Base-by-base conservation (phyloP, 805 yeast species). In the Zygosaccharomyces siamensis region DNA sequence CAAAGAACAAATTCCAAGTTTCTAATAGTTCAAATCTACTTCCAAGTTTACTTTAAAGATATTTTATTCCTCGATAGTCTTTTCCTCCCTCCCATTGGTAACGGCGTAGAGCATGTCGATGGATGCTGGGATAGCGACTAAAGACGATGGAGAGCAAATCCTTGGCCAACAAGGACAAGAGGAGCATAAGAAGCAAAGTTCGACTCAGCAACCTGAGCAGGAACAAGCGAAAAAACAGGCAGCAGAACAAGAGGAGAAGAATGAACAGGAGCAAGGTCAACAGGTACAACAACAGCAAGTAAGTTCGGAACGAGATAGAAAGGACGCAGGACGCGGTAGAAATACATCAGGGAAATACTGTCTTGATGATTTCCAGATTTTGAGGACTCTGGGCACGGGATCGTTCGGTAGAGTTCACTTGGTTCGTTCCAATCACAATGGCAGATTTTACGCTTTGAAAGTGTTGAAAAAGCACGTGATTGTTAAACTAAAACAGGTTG, bases 341-440 rank as follows among this genome's bases (percentile, higher is more conserved):
- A 38, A 40, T 12, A 63, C 68, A 6, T 60, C 66, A 36, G 97
- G 97, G 12, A 89, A 89, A 63, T 90, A 90, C 66, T 77, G 86
- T 11, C 69, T 90, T 12, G 68, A 75, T 21, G 97, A 90, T 71
- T 90, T 90, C 63, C 84, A 82, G 56, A 82, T 89, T 51, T 76
- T 86, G 75, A 77, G 97, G 56, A 90, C 97, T 5, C 73, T 90
- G 49, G 97, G 97, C 1, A 90, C 97, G 0, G 97, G 97, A 1
- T 89, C 97, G 2, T 90, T 90, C 72, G 97, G 97, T 21, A 76
- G 97, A 52, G 97, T 90, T 39, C 97, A 90, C 69, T 71, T 90
- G 48, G 95, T 88, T 4, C 74, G 93, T 36, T 82, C 90, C 3
- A 86, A 86, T 30, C 97, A 90, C 70, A 90, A 90, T 69, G 89